phyloP scores from a whole-genome alignment of 805 yeast species.

The Saturnispora sanitii region DNA sequence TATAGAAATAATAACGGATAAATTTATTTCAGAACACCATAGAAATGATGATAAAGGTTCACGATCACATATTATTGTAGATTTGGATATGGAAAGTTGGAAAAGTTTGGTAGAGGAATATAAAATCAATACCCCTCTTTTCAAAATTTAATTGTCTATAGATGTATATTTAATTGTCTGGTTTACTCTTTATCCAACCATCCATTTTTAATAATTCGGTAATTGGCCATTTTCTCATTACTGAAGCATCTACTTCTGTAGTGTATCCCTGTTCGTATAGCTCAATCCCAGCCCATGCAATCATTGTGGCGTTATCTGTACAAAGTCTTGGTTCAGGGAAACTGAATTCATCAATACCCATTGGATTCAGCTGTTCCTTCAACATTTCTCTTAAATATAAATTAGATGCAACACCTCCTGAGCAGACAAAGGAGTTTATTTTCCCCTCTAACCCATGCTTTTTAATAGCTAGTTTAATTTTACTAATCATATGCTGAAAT shows the following conservation, averaged over 20 bases:
- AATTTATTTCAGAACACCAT: constrained; percentile 17
- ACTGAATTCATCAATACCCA: constrained; percentile 32
- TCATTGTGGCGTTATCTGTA: constrained; percentile 95
- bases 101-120: constrained; percentile 40
- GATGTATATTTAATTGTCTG: constrained; percentile 1
- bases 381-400: constrained; percentile 41
- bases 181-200: constrained; percentile 35
- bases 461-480: constrained; percentile 43
- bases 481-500: constrained; percentile 63
- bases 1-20: constrained; percentile 21
- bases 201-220: constrained; percentile 36
- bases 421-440: constrained; percentile 51
- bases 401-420: constrained; percentile 95
- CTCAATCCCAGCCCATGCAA: constrained; percentile 95
- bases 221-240: constrained; percentile 78
- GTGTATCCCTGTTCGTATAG: constrained; percentile 48
- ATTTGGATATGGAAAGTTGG: constrained; percentile 64
- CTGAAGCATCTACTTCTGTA: constrained; percentile 48
- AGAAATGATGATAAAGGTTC: constrained; percentile 18
- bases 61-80: constrained; percentile 59
- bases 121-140: constrained; percentile 44
- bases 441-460: constrained; percentile 30
- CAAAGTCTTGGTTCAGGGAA: constrained; percentile 69
- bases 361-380: constrained; percentile 26
- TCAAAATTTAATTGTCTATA: constrained; percentile 7